A percentile compares a stretch with the other conserved stretches of the same genome.
These are phyloP conservation scores for Oidiodendron maius DNA, from an alignment of 495 filamentous ascomycete species.

Conservation along the genomic window DNA sequence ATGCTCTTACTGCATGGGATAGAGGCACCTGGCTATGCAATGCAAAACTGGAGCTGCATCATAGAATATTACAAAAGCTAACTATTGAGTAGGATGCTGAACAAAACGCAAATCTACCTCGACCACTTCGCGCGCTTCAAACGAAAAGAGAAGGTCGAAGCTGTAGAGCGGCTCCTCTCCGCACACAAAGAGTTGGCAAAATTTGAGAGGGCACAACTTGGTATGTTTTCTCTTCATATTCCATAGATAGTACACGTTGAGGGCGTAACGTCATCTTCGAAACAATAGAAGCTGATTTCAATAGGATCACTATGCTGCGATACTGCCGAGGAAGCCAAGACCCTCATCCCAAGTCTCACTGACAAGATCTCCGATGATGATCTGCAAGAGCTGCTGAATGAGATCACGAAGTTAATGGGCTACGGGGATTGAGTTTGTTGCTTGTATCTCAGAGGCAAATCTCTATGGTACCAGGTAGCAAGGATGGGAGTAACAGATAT, in stretches of 20 bases:
- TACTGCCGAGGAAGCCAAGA: constrained; percentile 90
- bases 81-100: constrained; percentile 45
- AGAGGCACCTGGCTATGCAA: too few species aligned
- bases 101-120: constrained; percentile 83
- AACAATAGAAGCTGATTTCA: neutral
- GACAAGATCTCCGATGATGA: constrained; percentile 86
- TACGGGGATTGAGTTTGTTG: constrained; percentile 18
- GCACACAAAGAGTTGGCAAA: constrained; percentile 72
- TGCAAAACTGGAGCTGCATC: neutral
- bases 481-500: neutral
- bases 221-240: constrained; percentile 40
- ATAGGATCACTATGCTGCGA: constrained; percentile 83
- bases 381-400: constrained; percentile 78
- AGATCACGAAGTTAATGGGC: constrained; percentile 72
- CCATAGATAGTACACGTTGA: neutral
- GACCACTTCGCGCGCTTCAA: constrained; percentile 93
- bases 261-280: neutral
- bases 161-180: constrained; percentile 76
- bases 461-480: too few species aligned
- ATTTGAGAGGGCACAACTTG: constrained; percentile 90
- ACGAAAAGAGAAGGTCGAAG: constrained; percentile 86
- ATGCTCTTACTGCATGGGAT: neutral
- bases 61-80: neutral
- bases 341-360: constrained; percentile 81
- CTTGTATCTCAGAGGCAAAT: neutral